Evolutionary conservation across 83 land plant species (phyloP), one percentile per base, ranked within the genome.

Genomic region (Thuja plicata): DNA sequence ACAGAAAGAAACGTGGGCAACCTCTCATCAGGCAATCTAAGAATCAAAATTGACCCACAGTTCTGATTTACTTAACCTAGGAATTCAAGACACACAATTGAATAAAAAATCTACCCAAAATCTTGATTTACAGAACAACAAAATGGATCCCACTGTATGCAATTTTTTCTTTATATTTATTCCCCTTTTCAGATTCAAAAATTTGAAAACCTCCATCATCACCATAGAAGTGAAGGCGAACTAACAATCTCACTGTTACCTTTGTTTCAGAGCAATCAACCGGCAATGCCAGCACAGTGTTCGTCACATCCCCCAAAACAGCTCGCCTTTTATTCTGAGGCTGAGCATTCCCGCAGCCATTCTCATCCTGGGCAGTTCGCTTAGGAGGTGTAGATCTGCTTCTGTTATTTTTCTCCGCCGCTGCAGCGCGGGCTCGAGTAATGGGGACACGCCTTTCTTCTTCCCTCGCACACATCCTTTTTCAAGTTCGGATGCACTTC

Each of bases 311-410:
- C 27, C 45, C 45, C 9, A 80, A 41, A 16, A 80, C 83, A 7
- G 83, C 83, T 17, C 83, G 83, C 21, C 40, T 80, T 80, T 80
- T 80, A 80, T 41, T 16, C 5, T 37, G 83, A 37, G 83, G 83
- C 19, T 37, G 41, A 41, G 27, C 24, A 16, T 37, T 80, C 83
- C 83, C 45, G 10, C 19, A 27, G 32, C 83, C 45, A 37, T 80
- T 80, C 43, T 80, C 83, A 35, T 80, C 83, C 40, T 80, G 40
- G 12, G 41, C 24, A 80, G 40, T 41, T 19, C 40, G 45, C 41
- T 80, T 80, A 37, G 45, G 40, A 38, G 45, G 45, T 80, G 83
- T 16, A n/a, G 17, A 37, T 41, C 45, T 41, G 43, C 41, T 41
- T 80, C 21, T 80, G 24, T 35, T 21, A 34, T 41, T 80, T 12